Evolutionary conservation across 2,329 filamentous ascomycete species (phyloP).

Genomic region (Botrytis fragariae): DNA sequence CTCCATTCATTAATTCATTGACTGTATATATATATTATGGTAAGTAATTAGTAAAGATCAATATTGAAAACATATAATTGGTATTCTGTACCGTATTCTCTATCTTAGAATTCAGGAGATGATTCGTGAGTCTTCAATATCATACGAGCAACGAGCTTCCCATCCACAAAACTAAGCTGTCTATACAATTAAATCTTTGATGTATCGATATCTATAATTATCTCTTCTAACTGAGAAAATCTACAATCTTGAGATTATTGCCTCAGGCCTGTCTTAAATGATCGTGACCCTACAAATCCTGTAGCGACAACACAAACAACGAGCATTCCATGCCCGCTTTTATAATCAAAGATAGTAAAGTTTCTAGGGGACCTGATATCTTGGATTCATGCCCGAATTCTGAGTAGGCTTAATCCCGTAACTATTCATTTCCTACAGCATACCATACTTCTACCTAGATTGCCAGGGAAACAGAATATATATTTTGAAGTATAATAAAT

Average conservation of each 20-base stretch:
- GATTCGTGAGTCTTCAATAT: not conserved
- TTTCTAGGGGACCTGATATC: too few species aligned
- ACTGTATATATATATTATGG: not conserved
- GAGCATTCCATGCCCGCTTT: rapidly evolving
- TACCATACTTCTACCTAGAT: too few species aligned
- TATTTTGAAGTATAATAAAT: too few species aligned
- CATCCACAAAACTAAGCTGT: too few species aligned
- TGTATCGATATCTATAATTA: not conserved
- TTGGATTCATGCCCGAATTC: too few species aligned
- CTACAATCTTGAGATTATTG: not conserved
- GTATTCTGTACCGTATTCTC: too few species aligned
- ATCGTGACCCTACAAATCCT: not conserved
- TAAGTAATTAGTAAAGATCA: rapidly evolving
- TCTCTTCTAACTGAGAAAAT: not conserved
- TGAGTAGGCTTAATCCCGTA: too few species aligned
- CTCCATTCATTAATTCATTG: not conserved
- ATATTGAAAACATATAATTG: not conserved
- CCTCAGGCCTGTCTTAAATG: not conserved
- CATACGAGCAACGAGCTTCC: not conserved
- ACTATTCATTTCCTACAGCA: too few species aligned
- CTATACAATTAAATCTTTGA: too few species aligned
- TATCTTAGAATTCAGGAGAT: too few species aligned
- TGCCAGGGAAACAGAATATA: too few species aligned
- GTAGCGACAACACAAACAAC: not conserved
- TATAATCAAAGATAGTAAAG: too few species aligned